These are phyloP conservation scores for Castanospermum australe DNA, from an alignment of 306 rosid genomes.

Conservation along the genomic window DNA sequence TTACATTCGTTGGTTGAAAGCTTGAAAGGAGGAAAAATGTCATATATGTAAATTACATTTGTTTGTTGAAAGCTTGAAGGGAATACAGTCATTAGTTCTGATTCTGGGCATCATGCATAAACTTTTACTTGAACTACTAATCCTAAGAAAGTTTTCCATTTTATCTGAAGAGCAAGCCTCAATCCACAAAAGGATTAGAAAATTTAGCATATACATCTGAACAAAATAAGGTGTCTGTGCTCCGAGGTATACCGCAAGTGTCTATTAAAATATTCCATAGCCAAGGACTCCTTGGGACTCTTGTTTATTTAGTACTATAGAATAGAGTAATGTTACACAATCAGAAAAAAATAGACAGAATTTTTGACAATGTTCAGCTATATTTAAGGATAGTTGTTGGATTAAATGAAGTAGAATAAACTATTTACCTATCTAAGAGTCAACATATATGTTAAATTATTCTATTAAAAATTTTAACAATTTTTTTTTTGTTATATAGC, in stretches of 20 bases:
- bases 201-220: background rate
- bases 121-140: background rate
- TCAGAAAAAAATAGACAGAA: too few relatives aligned
- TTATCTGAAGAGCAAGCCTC: too few relatives aligned
- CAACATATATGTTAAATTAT: too few relatives aligned
- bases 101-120: background rate
- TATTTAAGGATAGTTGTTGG: too few relatives aligned
- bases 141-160: background rate
- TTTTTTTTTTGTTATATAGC: too few relatives aligned
- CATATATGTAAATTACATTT: conserved; percentile 40
- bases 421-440: too few relatives aligned
- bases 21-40: conserved; percentile 18
- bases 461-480: too few relatives aligned
- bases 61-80: conserved; percentile 26
- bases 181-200: background rate
- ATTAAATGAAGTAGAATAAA: too few relatives aligned
- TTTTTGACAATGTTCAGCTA: too few relatives aligned
- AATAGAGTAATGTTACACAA: too few relatives aligned
- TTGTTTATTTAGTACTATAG: too few relatives aligned
- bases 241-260: background rate
- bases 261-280: background rate
- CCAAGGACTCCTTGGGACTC: background rate
- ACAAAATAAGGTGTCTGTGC: background rate
- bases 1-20: conserved; percentile 39
- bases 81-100: background rate